Conservation (phyloP, 2,329 filamentous ascomycete species). For the Paracoccidioides brasiliensis region DNA sequence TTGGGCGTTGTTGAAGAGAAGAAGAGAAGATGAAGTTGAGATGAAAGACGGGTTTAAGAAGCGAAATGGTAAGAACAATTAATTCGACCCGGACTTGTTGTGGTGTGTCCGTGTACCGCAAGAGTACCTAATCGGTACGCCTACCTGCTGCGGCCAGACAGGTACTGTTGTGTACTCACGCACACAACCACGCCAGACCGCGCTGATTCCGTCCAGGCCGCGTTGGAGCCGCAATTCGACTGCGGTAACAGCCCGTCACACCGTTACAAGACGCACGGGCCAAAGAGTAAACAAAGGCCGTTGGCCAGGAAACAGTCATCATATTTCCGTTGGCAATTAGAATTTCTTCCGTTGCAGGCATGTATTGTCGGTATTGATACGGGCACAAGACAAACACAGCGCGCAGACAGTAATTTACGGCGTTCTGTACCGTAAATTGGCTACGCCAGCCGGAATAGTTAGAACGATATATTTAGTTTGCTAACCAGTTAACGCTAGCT, state of each 20-base stretch:
- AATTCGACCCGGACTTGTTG: not conserved
- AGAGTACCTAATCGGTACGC: not conserved
- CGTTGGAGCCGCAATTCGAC: not conserved
- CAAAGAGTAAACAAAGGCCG: not conserved
- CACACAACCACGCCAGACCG: not conserved
- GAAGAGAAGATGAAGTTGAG: not conserved
- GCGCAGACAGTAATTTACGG: not conserved
- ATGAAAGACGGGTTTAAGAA: not conserved
- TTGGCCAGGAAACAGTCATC: not conserved
- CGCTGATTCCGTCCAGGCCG: not conserved
- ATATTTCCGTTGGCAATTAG: not conserved
- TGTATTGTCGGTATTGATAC: not conserved
- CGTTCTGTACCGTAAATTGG: no score
- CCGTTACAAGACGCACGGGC: not conserved
- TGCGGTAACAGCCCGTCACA: not conserved
- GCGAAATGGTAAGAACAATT: no score
- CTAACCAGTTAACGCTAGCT: no score
- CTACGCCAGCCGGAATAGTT: no score
- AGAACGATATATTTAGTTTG: no score
- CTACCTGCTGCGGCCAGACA: not conserved
- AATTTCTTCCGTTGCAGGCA: not conserved
- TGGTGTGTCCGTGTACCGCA: not conserved
- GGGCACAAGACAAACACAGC: not conserved
- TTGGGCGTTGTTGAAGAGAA: not conserved
- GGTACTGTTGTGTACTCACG: not conserved